Evolutionary conservation across 805 yeast species (phyloP).

Genomic region (Vanderwaltozyma tropicalis): DNA sequence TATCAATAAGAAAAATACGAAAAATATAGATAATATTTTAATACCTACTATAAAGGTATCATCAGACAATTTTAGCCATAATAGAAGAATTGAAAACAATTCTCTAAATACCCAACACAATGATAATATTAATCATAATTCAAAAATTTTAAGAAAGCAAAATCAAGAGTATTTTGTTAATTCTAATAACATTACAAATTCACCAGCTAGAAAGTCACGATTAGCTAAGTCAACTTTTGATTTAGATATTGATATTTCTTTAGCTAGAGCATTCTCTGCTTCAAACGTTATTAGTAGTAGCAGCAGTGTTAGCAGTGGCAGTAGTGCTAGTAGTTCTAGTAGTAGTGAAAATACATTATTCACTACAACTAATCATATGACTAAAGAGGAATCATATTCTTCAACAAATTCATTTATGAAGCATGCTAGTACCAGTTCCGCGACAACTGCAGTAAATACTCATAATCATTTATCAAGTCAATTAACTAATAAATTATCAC

Average conservation of each 20-base stretch:
- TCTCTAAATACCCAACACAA: background rate
- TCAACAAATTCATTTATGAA: background rate
- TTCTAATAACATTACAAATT: too few species aligned
- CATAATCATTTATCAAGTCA: background rate
- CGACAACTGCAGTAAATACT: background rate
- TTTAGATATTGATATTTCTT: conserved; percentile 27
- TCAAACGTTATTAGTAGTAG: conserved; percentile 5
- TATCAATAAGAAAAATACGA: conserved; percentile 16
- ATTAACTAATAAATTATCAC: conserved; percentile 2
- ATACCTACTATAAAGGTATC: background rate
- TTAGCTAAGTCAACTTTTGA: conserved; percentile 3
- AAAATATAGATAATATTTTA: background rate
- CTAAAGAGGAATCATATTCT: background rate
- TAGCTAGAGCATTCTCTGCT: conserved; percentile 25
- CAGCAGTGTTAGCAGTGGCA: conserved; percentile 10
- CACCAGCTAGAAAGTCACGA: background rate
- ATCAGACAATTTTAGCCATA: background rate
- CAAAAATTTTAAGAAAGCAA: too few species aligned
- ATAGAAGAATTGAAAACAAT: background rate
- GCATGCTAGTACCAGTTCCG: background rate
- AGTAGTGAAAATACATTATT: conserved; percentile 5
- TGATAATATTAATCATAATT: background rate
- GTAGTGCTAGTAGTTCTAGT: conserved; percentile 8
- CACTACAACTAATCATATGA: background rate
- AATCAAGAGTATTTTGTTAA: too few species aligned